Base-by-base conservation (phyloP, 768 basidiomycete species). In the Lentinula aciculospora region DNA sequence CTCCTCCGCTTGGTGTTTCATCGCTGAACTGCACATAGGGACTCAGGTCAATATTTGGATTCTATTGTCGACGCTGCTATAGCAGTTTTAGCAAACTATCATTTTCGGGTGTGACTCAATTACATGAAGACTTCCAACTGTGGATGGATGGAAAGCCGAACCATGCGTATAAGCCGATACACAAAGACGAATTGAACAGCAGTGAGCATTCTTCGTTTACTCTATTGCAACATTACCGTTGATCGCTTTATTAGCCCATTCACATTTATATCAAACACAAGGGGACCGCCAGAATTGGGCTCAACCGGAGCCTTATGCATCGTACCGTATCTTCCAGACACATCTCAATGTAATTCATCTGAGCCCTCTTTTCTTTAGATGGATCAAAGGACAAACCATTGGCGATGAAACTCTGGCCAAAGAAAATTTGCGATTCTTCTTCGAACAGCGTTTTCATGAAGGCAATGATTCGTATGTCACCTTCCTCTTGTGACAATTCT, bases 371-470 rank as follows among this genome's bases (percentile, higher is more conserved):
- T 27, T 17, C 62, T 23, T 19, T 23, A 93, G 91, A 4, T 92
- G 82, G 79, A 83, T 90, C 65, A 81, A 81, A 56, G 82, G 80
- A 6, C 66, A 78, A n/a, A 74, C 78, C 12, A 78, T 81, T 4
- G 88, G 88, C 0, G 90, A 93, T 68, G 84, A 85, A 60, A 82
- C 82, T 45, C 62, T 79, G 8, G 89, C 89, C 0, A 76, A 81
- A 2, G 89, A 91, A 62, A 86, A 83, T 62, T 70, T 94, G 37
- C 80, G 90, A 32, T 74, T 81, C 53, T 94, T 89, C 68, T 94
- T 93, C 62, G 91, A 93, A 66, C 92, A 93, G 59, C 86, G 83
- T 65, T 94, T 94, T 64, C 86, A 92, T 61, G 84, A 88, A 57
- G 79, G 76, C 32, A 85, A 83, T 61, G 90, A 93, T 68, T 93